These are phyloP conservation scores for Chenopodium berlandieri DNA, from an alignment of 148 eudicot species.

Conservation along the genomic window DNA sequence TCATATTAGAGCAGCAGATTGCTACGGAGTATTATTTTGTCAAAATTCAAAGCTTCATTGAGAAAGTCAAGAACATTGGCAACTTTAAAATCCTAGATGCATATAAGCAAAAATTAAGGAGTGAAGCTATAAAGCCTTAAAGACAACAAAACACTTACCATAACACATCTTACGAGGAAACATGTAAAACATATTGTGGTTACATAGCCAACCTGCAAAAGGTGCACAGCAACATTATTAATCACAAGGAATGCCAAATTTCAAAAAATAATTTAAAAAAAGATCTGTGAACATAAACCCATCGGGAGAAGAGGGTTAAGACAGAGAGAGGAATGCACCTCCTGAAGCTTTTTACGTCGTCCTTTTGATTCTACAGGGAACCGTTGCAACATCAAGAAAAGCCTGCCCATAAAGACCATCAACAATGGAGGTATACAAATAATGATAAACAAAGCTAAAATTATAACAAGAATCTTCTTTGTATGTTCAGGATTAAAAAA, in stretches of 20 bases:
- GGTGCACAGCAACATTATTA: neutral
- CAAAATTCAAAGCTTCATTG: neutral
- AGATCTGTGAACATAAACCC: neutral
- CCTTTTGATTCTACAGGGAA: constrained; percentile 98
- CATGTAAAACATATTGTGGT: constrained; percentile 89
- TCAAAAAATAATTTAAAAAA: neutral
- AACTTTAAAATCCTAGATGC: neutral
- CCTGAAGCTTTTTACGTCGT: constrained; percentile 92
- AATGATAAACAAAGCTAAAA: neutral
- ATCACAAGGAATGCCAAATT: neutral
- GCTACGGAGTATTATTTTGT: neutral
- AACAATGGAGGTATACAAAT: constrained; percentile 3
- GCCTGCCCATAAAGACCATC: constrained; percentile 49
- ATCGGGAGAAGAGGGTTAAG: neutral
- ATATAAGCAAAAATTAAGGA: neutral
- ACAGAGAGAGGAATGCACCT: constrained; percentile 41
- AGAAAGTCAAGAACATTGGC: neutral
- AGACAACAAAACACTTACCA: constrained; percentile 53
- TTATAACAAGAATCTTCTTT: neutral
- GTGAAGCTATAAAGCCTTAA: neutral
- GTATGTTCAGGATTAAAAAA: neutral
- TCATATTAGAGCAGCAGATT: neutral
- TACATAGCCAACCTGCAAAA: constrained; percentile 64
- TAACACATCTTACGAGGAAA: constrained; percentile 83
- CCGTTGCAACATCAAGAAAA: constrained; percentile 87